These are phyloP conservation scores for Eragrostis tef DNA, from an alignment of 202 grass and related monocot species.

Conservation along the genomic window DNA sequence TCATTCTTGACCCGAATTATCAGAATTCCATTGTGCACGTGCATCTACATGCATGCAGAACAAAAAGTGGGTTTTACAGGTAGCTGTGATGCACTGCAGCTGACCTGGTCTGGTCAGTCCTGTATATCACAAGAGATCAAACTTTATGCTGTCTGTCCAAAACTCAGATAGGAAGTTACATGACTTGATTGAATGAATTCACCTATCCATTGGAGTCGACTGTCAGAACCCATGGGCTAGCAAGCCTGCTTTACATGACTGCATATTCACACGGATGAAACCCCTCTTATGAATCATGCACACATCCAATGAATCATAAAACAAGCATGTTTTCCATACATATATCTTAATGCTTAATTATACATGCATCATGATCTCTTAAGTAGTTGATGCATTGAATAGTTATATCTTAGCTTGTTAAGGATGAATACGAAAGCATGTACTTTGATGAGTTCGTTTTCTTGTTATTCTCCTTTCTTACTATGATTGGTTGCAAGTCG, in stretches of 20 bases:
- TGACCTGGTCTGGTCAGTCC: conserved; percentile 42
- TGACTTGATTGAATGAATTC: conserved; percentile 24
- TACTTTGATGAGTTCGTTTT: conserved; percentile 54
- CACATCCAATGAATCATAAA: background rate
- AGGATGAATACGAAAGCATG: conserved; percentile 47
- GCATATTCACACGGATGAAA: conserved; percentile 22
- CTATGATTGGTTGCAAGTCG: conserved; percentile 46
- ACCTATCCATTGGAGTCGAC: background rate
- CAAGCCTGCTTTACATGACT: background rate
- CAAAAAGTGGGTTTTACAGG: conserved; percentile 14
- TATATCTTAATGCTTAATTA: conserved; percentile 14
- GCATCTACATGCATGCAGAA: background rate
- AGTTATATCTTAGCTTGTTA: conserved; percentile 46
- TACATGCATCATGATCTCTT: background rate
- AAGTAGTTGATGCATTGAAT: conserved; percentile 32
- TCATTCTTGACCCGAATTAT: background rate
- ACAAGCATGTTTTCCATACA: background rate
- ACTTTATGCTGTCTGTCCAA: background rate
- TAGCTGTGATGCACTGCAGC: conserved; percentile 29
- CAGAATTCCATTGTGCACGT: conserved; percentile 34
- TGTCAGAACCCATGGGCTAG: background rate
- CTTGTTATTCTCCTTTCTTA: conserved; percentile 47
- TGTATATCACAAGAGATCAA: background rate
- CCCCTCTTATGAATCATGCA: background rate
- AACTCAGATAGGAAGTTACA: conserved; percentile 27